These are phyloP conservation scores for Debaryomyces robertsiae DNA, from an alignment of 1,139 yeast species.

Conservation along the genomic window DNA sequence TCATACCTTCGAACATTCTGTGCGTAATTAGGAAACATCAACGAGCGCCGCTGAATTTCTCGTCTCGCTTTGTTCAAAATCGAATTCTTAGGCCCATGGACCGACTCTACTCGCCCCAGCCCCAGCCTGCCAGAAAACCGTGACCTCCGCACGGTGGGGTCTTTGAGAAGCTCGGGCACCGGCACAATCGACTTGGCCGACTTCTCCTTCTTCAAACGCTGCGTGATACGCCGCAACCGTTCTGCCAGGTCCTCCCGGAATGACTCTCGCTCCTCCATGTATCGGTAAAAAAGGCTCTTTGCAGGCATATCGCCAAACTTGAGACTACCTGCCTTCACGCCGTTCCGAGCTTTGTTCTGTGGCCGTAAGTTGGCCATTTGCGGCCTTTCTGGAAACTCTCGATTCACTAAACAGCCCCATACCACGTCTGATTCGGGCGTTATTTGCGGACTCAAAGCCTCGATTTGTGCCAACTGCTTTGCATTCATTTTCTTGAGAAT, in stretches of 20 bases:
- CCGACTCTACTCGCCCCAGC: conserved; percentile 9
- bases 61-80: conserved; percentile 40
- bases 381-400: conserved; percentile 54
- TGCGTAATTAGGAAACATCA: conserved; percentile 31
- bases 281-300: conserved; percentile 45
- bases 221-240: conserved; percentile 48
- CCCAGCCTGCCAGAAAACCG: conserved; percentile 11
- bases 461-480: conserved; percentile 50
- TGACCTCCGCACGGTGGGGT: conserved; percentile 38
- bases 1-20: conserved; percentile 22
- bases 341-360: conserved; percentile 1
- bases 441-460: conserved; percentile 44
- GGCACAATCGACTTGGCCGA: conserved; percentile 49
- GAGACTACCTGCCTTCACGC: neutral
- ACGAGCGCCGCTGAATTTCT: conserved; percentile 35
- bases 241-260: conserved; percentile 55
- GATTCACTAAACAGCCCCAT: conserved; percentile 49
- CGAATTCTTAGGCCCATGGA: conserved; percentile 24
- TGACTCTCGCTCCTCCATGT: conserved; percentile 44
- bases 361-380: conserved; percentile 12
- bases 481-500: conserved; percentile 46
- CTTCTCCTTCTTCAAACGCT: conserved; percentile 44
- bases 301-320: conserved; percentile 32
- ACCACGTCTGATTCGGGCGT: conserved; percentile 52
- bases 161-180: conserved; percentile 39